Base-by-base conservation (phyloP, 2,329 filamentous ascomycete genomes). In the Thyridium curvatum region DNA sequence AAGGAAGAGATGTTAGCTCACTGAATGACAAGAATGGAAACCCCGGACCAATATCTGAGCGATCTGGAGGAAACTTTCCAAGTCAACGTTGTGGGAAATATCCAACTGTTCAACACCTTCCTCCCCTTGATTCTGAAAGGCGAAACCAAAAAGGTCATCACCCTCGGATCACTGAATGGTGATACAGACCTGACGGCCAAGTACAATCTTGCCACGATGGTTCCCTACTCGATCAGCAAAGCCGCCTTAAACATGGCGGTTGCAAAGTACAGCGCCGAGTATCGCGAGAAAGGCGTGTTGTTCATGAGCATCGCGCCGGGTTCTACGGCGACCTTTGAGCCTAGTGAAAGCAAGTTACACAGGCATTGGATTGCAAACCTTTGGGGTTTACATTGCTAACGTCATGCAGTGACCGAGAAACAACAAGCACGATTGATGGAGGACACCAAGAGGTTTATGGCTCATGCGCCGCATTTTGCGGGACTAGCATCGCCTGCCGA, bases 31-130 rank as follows among this genome's bases (percentile, higher is more conserved):
- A 56, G 58, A 37, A 46, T 39, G 35, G 29, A 54, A 9, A 46
- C 61, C 4, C 50, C 51, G 10, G 48, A 59, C 12, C 45, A 45
- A 4, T 46, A 68, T 12, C 55, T 62, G 3, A 35, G 55, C 3
- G 54, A 59, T 2, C 40, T 65, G 4, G 16, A 47, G 2, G 16
- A 49, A 6, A 40, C 43, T 8, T 64, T 69, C 42, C 51, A 66
- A 7, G 55, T 60, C 41, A 78, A 78, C 41, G 64, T 71, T 5
- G 31, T 74, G 6, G 69, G 62, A 18, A 63, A 68, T 34, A 58
- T 77, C 33, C 64, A 75, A 42, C 58, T 74, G 0, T 66, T 71
- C 51, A 70, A 71, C 46, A 41, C 65, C 1, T 75, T 72, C 47
- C 26, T 72, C 1, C 72, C 74, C 0, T 57, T 77, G 0, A 54